phyloP scores from a whole-genome alignment of 306 rosid species.

The Cajanus cajan region DNA sequence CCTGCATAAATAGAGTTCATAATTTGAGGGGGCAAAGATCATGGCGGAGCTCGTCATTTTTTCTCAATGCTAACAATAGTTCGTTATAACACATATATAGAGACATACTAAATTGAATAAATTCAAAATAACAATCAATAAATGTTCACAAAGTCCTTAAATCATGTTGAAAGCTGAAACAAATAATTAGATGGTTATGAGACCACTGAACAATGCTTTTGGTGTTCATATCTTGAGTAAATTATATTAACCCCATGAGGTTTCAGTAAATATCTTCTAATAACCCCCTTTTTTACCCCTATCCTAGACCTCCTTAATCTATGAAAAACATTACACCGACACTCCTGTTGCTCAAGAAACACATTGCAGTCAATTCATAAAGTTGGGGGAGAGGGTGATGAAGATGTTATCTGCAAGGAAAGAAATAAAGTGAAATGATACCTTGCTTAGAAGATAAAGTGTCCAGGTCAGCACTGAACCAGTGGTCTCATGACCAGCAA shows the following conservation, averaged over 20 bases:
- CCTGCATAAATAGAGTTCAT: conserved; percentile 41
- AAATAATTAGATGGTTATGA: not conserved
- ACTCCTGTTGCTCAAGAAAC: not conserved
- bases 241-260: too few relatives aligned
- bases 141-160: conserved; percentile 14
- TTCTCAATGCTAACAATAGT: not conserved
- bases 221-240: not conserved
- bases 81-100: not conserved
- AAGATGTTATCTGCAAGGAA: not conserved
- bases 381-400: not conserved
- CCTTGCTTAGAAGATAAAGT: conserved; percentile 94
- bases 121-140: conserved; percentile 11
- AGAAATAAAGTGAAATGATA: conserved; percentile 35
- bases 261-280: not conserved
- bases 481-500: conserved; percentile 97
- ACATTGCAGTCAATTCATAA: conserved; percentile 11
- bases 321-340: not conserved
- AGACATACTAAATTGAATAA: not conserved
- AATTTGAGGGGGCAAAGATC: not conserved
- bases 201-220: conserved; percentile 3
- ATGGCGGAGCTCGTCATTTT: not conserved
- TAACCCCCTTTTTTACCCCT: not conserved
- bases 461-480: conserved; percentile 98
- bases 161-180: conserved; percentile 12
- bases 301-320: too few relatives aligned